Evolutionary conservation across 306 rosid genomes (phyloP), one percentile per base, ranked within the genome.

Genomic region (Trifolium pratense): DNA sequence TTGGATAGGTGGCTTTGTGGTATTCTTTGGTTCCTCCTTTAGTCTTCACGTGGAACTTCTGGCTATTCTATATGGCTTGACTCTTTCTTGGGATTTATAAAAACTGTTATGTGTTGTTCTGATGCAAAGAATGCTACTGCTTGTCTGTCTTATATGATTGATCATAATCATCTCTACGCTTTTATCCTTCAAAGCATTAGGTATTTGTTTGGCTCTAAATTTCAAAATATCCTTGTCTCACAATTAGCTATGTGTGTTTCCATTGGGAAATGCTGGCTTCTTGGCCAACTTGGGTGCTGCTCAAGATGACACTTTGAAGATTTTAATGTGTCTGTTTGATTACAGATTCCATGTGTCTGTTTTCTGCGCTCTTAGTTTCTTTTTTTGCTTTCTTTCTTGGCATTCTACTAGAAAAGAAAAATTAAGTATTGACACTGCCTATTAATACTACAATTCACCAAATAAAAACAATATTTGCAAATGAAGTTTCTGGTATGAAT

Each of bases 381-480:
- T 51, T 17, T 49, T 43, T 12, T 43, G 49, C 14, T 53, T 55
- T 21, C 31, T 55, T 55, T 20, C 60, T 20, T 21, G 60, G 60
- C 32, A 55, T 4, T 10, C 31, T 48, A n/a, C 21, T 6, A 48
- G 32, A 48, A 48, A 15, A 48, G 32, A 48, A 48, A 15, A 48
- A 48, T 34, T 18, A 4, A 10, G 34, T 16, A 16, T 45, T 32
- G 56, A 15, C 31, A 63, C 51, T 23, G 21, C 18, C 48, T 31
- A 31, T 68, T 51, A 31, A 21, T 9, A 51, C 34, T 17, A 49
- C 26, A 32, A 37, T 39, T 60, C 9, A n/a, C 65, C 53, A 11
- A 45, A 59, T 67, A 14, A 51, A 40, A 51, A 40, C 34, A 39
- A 11, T 8, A 58, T 58, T 57, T 77, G 16, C 49, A 13, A 43